Base-by-base conservation (phyloP, 2,329 filamentous ascomycete genomes). In the Akanthomyces uredinophilus region DNA sequence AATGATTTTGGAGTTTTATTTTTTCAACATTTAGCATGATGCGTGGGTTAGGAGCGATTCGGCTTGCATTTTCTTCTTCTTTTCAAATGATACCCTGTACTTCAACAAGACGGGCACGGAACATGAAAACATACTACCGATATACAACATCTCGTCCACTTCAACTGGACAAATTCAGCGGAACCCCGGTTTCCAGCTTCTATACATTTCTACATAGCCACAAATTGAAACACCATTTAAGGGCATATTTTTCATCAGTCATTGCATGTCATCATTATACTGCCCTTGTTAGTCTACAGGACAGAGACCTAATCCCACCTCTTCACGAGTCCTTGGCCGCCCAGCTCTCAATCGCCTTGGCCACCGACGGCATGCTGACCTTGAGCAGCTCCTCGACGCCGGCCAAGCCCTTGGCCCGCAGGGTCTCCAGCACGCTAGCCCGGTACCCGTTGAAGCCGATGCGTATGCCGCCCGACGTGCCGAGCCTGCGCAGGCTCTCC, bases 281-380 rank as follows among this genome's bases (percentile, higher is more conserved):
- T 3, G 8, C 18, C 32, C 7, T 29, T 2, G 27, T 8, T n/a
- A 18, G 20, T 35, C 32, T 24, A 24, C 16, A 51, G 22, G 24
- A 24, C 2, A 8, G 24, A 35, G 7, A 35, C 11, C 10, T 10
- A 35, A 2, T n/a, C 8, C 3, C 47, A 2, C 27, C 47, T 44
- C 13, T 20, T 60, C 47, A 52, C n/a, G 49, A 10, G 27, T 24
- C 27, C 47, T 27, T 52, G 14, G 18, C 22, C 7, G 29, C 50
- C 59, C 59, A 35, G 22, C 37, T 60, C 50, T 63, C 29, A 51
- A 73, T 75, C 39, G 75, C 74, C 64, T 78, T 83, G 74, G 86
- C 87, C 67, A 94, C 74, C 56, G 88, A 85, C 71, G 88, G 91
- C 84, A 95, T 92, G 1, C 90, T 93, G 68, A 87, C 91, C 72